These are phyloP conservation scores for Trichoderma gamsii DNA, from an alignment of 495 filamentous ascomycete genomes.

Conservation along the genomic window DNA sequence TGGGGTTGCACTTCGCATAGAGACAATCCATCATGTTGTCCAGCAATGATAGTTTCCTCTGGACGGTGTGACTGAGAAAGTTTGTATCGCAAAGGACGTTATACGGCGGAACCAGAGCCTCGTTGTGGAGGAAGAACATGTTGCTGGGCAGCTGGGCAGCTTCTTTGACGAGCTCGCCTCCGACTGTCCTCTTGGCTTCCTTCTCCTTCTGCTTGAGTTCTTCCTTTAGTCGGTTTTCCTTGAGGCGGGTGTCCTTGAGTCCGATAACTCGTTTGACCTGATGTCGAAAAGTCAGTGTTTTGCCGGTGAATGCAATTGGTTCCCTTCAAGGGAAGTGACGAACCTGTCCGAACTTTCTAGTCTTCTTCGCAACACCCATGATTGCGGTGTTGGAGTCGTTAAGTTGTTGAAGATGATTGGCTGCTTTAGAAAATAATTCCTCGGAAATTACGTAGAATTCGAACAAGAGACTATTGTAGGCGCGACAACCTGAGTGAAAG, in stretches of 20 bases:
- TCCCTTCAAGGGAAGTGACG: slow-evolving; percentile 21
- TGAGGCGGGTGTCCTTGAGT: slow-evolving; percentile 55
- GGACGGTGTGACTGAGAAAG: slow-evolving; percentile 86
- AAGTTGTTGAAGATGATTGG: neutral
- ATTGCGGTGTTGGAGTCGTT: neutral
- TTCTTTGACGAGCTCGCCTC: slow-evolving; percentile 56
- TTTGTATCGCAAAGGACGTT: slow-evolving; percentile 83
- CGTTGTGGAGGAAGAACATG: slow-evolving; percentile 95
- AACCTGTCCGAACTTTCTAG: slow-evolving; percentile 55
- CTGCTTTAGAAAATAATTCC: neutral
- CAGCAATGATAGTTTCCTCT: slow-evolving; percentile 80
- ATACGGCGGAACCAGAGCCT: slow-evolving; percentile 85
- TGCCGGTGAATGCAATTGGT: neutral
- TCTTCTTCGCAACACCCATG: slow-evolving; percentile 61
- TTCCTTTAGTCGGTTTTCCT: slow-evolving; percentile 46
- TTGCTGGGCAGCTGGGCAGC: slow-evolving; percentile 75
- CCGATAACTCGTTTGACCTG: slow-evolving; percentile 59
- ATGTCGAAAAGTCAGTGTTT: slow-evolving; percentile 18
- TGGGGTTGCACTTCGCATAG: slow-evolving; percentile 60
- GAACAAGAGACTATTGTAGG: neutral
- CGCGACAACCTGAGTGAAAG: neutral
- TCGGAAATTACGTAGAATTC: neutral
- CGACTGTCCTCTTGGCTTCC: slow-evolving; percentile 50
- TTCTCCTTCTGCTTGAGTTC: slow-evolving; percentile 52
- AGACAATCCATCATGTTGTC: slow-evolving; percentile 82